Percentiles rank a stretch among this genome's conserved stretches.
These are phyloP conservation scores for Pseudogymnoascus sp. DNA, from an alignment of 2,329 filamentous ascomycete genomes.

Conservation along the genomic window DNA sequence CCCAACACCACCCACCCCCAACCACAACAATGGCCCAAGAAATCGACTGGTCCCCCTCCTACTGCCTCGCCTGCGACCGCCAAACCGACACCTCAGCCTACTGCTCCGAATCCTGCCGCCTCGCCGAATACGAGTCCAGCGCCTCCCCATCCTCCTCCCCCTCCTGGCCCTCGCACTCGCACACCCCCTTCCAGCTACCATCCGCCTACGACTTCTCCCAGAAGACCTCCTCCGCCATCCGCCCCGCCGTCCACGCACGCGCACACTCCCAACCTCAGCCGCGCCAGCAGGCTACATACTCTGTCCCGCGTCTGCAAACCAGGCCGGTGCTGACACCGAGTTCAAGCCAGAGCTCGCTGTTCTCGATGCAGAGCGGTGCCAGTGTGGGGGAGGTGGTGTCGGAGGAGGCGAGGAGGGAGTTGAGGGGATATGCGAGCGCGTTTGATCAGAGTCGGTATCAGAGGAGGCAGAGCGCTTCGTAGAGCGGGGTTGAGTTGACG, in stretches of 20 bases:
- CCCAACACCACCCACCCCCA: conserved; percentile 9
- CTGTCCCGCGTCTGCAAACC: conserved; percentile 19
- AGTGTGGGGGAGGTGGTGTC: conserved; percentile 53
- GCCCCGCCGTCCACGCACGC: neutral
- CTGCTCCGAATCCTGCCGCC: conserved; percentile 85
- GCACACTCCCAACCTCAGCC: neutral
- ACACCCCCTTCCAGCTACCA: conserved; percentile 58
- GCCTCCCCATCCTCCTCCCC: conserved; percentile 52
- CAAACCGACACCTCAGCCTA: conserved; percentile 77
- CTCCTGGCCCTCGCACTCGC: conserved; percentile 42
- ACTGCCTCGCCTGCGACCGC: conserved; percentile 89
- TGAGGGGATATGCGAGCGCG: conserved; percentile 78
- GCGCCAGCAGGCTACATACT: conserved; percentile 20
- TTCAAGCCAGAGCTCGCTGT: conserved; percentile 77
- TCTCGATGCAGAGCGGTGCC: conserved; percentile 64
- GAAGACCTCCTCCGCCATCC: conserved; percentile 16
- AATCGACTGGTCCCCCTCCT: conserved; percentile 72
- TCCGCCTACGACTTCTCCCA: conserved; percentile 65
- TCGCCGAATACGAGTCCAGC: conserved; percentile 72
- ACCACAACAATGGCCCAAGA: conserved; percentile 25
- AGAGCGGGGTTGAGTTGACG: neutral
- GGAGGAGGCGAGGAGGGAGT: conserved; percentile 69
- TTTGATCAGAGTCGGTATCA: conserved; percentile 61
- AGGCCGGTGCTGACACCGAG: conserved; percentile 56
- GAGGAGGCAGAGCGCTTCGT: conserved; percentile 28